Conservation (phyloP, 2,329 filamentous ascomycete species). For the Pestalotiopsis fici region DNA sequence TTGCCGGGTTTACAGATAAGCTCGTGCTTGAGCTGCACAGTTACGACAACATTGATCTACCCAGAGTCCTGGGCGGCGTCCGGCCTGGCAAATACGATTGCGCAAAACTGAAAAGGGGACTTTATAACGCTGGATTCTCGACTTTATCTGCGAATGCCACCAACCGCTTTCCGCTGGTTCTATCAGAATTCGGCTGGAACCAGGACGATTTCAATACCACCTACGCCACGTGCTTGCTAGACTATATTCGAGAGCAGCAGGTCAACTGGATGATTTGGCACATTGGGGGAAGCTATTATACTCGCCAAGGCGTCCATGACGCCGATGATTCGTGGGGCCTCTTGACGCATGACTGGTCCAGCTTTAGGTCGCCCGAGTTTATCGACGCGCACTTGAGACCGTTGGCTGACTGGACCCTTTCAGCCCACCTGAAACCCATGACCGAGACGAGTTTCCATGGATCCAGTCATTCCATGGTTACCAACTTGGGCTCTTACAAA, state of each 20-base stretch:
- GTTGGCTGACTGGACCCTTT: neutral
- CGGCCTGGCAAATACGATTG: neutral
- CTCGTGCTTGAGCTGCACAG: neutral
- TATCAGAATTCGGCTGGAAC: neutral
- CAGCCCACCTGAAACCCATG: too few relatives aligned
- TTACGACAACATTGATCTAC: neutral
- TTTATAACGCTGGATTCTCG: neutral
- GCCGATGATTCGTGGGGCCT: neutral
- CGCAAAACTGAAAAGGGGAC: neutral
- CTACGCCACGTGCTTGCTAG: neutral
- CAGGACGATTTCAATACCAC: neutral
- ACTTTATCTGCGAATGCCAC: neutral
- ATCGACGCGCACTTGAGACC: neutral
- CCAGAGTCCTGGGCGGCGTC: neutral
- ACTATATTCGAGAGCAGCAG: neutral
- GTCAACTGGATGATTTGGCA: neutral
- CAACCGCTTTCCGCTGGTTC: neutral
- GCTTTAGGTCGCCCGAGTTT: neutral
- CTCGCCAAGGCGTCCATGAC: neutral
- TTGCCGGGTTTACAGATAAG: neutral
- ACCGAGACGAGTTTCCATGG: too few relatives aligned
- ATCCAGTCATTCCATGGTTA: too few relatives aligned
- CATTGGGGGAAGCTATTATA: neutral
- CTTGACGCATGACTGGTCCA: neutral
- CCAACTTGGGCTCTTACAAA: too few relatives aligned